Evolutionary conservation across 257 asterid species (phyloP), one percentile per base, ranked within the genome.

Genomic region (Solanum infundibuliforme): DNA sequence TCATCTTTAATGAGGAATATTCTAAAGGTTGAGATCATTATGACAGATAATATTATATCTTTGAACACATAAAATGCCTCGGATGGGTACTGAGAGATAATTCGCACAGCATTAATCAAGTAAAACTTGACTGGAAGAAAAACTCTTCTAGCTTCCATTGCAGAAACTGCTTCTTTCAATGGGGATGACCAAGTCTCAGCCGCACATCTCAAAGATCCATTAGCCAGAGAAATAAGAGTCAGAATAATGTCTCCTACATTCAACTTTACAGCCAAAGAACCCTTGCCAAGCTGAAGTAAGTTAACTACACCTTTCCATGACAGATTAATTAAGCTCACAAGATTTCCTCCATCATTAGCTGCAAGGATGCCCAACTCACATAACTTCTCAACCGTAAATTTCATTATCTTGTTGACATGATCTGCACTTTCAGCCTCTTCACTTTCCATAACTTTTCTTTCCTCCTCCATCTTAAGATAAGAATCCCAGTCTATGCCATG

Each of bases 281-380:
- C 99, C 92, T 93, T 94, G 43, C 98, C 96, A 69, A 93, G 92
- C 93, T 97, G 99, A 93, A 96, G 99, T 91, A 97, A 87, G 69
- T 95, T 91, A 85, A 95, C 96, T 83, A 97, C 98, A 87, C 98
- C 98, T 96, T 96, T 97, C 99, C 99, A 96, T 29, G 99, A 95
- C 90, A 91, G 77, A 92, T 97, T 95, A 83, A 97, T 94, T 85
- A 97, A 89, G 91, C 95, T 91, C 83, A 95, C 99, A 38, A 96
- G 98, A 89, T 90, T 92, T 88, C 99, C 99, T 46, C 99, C 99
- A 89, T 93, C 95, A 90, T 93, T 95, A 88, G 99, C 99, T 87
- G 98, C 99, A 89, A 92, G 91, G 77, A 93, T 91, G 58, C 99
- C 99, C 92, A 97, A 89, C 88, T 95, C 98, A 88, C 99, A 92